Base-by-base conservation (phyloP, 495 filamentous ascomycete species). In the Letharia columbiana region DNA sequence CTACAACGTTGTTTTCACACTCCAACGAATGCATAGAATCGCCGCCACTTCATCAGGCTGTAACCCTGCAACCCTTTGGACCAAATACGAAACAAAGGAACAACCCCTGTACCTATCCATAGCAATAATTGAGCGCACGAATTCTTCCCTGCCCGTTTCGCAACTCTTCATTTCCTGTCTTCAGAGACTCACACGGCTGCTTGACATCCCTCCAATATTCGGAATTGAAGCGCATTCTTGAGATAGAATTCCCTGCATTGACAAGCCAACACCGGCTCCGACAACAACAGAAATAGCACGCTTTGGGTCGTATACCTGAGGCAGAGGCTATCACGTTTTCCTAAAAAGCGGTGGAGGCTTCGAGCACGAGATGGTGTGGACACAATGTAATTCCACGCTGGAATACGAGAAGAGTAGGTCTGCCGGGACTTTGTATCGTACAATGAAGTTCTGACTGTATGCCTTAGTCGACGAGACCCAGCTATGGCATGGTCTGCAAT, bases 401-500 rank as follows among this genome's bases (percentile, higher is more conserved):
- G 81, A 83, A 66, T 65, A 78, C 65, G 71, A 75, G 65, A 76
- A 70, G 28, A 81, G 81, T 84, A 75, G 42, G 69, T 63, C 39
- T 49, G 41, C 60, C 31, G 35, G 18, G 44, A 3, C 28, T 23
- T 31, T 9, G 28, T 40, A 12, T 65, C 52, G 35, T n/a, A 49
- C 52, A 50, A 50, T 50, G 15, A 39, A 18, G 18, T 61, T 50
- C 61, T 68, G 56, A 71, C 54, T 18, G 23, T 42, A 62, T 42
- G 12, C 18, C 31, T 40, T 52, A 70, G 62, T 73, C 57, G 33
- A 76, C 61, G 81, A 83, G 71, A 70, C 70, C 31, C 71, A 68
- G 11, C 72, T 83, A 58, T 83, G 81, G 80, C 71, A 78, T 68
- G 77, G 77, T 45, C 66, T 82, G 63, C 73, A 77, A 61, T 84